Evolutionary conservation across 164 flowering plant species (phyloP).

Genomic region (Akebia trifoliata): DNA sequence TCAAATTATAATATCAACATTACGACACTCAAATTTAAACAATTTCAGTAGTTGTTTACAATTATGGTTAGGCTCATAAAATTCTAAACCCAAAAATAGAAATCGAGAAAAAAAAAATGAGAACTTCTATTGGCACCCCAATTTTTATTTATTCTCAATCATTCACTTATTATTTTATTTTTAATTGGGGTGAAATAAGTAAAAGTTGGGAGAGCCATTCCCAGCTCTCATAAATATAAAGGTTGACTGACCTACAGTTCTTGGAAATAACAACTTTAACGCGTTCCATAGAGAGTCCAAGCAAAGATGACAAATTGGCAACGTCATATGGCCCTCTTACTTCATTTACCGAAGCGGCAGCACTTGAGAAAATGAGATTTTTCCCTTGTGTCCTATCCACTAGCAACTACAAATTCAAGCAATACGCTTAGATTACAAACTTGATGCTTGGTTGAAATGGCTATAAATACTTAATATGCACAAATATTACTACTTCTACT

Average conservation of each 20-base stretch:
- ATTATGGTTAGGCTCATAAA: too few species aligned
- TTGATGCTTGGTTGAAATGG: constrained; percentile 5
- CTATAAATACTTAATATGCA: neutral
- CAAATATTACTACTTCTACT: neutral
- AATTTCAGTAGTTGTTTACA: too few species aligned
- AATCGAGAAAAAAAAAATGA: too few species aligned
- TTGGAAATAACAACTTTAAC: constrained; percentile 86
- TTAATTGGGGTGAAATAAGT: too few species aligned
- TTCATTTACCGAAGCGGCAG: constrained; percentile 61
- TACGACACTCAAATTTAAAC: too few species aligned
- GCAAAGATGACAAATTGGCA: constrained; percentile 64
- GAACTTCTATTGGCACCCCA: too few species aligned
- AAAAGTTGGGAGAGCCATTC: too few species aligned
- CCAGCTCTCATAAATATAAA: too few species aligned
- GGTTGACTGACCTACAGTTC: constrained; percentile 68
- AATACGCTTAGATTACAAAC: neutral
- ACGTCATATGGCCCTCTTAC: constrained; percentile 93
- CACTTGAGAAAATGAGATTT: constrained; percentile 77
- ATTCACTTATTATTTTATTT: too few species aligned
- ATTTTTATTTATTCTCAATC: too few species aligned
- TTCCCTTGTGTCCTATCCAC: constrained; percentile 87
- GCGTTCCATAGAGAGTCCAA: constrained; percentile 71
- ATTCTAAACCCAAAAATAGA: too few species aligned
- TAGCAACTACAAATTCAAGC: constrained; percentile 46
- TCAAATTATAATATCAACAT: too few species aligned